Evolutionary conservation across 2,329 filamentous ascomycete genomes (phyloP).

Genomic region (Aaosphaeria arxii): DNA sequence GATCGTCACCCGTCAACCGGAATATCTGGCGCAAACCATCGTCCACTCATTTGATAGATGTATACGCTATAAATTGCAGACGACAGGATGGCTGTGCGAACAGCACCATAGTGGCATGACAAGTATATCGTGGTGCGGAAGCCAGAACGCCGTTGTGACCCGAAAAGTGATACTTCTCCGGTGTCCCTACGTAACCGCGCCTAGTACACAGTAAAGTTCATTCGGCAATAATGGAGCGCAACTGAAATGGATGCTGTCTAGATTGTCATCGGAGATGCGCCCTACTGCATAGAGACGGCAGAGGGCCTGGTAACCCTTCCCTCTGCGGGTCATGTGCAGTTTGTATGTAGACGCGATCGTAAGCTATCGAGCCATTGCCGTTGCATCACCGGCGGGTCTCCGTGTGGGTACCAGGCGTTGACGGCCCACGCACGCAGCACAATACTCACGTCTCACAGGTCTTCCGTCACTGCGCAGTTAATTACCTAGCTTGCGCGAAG

Average conservation of each 20-base stretch:
- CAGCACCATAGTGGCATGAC: not conserved
- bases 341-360: not conserved
- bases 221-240: not conserved
- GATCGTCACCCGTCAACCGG: not conserved
- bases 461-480: not conserved
- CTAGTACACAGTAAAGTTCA: not conserved
- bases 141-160: not conserved
- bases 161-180: not conserved
- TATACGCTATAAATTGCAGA: not conserved
- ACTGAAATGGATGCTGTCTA: not conserved
- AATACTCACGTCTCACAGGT: not conserved
- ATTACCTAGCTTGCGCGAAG: not conserved
- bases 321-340: slow-evolving; percentile 28
- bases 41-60: not conserved
- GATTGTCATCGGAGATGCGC: not conserved
- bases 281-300: not conserved
- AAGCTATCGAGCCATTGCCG: slow-evolving; percentile 4
- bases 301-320: slow-evolving; percentile 7
- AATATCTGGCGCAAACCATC: not conserved
- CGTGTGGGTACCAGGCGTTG: slow-evolving; percentile 19
- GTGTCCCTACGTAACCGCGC: not conserved
- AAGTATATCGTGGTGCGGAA: not conserved
- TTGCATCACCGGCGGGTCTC: slow-evolving; percentile 12
- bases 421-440: not conserved
- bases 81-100: not conserved